These are phyloP conservation scores for Knoxia roxburghii DNA, from an alignment of 257 asterid genomes.

Conservation along the genomic window DNA sequence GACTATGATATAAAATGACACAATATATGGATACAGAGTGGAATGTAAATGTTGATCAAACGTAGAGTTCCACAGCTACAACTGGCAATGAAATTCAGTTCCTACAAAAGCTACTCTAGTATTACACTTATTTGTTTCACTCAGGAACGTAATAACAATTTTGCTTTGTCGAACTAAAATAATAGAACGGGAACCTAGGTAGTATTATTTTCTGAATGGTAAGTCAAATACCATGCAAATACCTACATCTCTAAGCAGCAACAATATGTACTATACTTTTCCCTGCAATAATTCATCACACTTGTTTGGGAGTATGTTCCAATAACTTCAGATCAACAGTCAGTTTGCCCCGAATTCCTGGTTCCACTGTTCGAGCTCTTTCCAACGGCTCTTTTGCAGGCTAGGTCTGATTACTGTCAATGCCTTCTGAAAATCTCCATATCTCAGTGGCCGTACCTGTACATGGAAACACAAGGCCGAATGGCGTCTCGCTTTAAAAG, in stretches of 20 bases:
- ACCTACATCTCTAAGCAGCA: no score
- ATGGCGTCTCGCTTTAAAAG: not conserved
- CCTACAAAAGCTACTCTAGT: no score
- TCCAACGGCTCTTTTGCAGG: slow-evolving; percentile 87
- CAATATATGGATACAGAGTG: no score
- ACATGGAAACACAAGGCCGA: not conserved
- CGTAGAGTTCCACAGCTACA: not conserved
- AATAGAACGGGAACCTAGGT: no score
- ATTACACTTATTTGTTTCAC: no score
- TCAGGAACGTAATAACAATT: no score
- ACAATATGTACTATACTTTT: not conserved
- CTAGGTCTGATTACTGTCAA: slow-evolving; percentile 80
- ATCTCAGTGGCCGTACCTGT: slow-evolving; percentile 76
- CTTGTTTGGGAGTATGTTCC: no score
- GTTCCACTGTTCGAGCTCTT: slow-evolving; percentile 88
- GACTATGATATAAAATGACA: no score
- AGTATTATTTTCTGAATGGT: no score
- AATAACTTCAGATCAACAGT: not conserved
- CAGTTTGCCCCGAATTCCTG: slow-evolving; percentile 77
- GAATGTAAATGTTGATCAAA: no score
- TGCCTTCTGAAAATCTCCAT: slow-evolving; percentile 77
- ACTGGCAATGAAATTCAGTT: not conserved
- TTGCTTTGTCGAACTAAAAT: no score
- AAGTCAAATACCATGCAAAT: no score
- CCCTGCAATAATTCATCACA: not conserved